Evolutionary conservation across 192 early-diverging fungal genomes (phyloP).

Genomic region (Coemansia sp.): DNA sequence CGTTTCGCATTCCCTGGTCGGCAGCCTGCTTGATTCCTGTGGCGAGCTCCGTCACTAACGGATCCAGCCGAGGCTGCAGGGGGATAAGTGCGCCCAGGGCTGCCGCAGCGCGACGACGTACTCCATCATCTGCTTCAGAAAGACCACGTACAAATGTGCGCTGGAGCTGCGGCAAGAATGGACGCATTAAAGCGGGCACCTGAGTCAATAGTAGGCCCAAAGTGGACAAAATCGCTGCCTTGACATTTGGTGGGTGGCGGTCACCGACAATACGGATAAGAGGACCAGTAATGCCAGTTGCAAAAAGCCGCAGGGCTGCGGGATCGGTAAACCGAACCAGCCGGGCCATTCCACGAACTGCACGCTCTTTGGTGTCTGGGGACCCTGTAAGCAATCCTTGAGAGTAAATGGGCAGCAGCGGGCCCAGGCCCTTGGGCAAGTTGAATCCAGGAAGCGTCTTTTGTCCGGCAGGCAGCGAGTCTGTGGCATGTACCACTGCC

Average conservation of each 20-base stretch:
- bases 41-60: conserved; percentile 42
- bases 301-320: conserved; percentile 79
- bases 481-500: conserved; percentile 61
- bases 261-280: conserved; percentile 98
- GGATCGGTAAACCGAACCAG: conserved; percentile 58
- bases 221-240: conserved; percentile 88
- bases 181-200: conserved; percentile 85
- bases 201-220: conserved; percentile 76
- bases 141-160: conserved; percentile 92
- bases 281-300: conserved; percentile 94
- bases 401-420: conserved; percentile 87
- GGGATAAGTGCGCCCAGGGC: conserved; percentile 64
- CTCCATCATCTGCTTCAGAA: conserved; percentile 68
- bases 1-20: conserved; percentile 30
- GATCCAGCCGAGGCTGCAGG: conserved; percentile 43
- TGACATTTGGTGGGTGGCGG: conserved; percentile 85
- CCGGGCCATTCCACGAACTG: conserved; percentile 83
- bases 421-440: conserved; percentile 88
- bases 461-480: conserved; percentile 36
- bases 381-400: conserved; percentile 90
- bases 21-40: conserved; percentile 23
- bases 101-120: conserved; percentile 77
- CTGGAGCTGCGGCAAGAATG: conserved; percentile 97
- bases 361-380: conserved; percentile 78
- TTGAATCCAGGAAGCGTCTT: conserved; percentile 76